Base-by-base conservation (phyloP, 2,329 filamentous ascomycete species). In the Calonectria multiphialidica region DNA sequence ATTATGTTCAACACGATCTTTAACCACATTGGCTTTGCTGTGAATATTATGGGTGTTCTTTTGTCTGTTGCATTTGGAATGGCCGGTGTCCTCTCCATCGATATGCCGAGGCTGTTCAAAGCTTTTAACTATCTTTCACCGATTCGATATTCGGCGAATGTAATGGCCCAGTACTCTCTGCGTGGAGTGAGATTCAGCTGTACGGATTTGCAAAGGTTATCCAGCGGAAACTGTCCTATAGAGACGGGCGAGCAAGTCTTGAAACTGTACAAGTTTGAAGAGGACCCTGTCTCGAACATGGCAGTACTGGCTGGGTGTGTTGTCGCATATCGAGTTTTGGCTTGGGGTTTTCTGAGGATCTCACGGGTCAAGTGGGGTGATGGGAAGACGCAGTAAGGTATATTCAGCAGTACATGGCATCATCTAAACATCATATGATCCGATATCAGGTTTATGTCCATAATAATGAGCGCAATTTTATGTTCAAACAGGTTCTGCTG, bases 1-100 rank as follows among this genome's bases (percentile, higher is more conserved):
- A 94, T 95, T 78, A 90, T 94, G 83, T 95, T 95, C 85, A 94
- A 94, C 83, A 95, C 93, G 2, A 83, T 95, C 8, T 93, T 95
- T 81, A 81, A 79, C 37, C 93, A 95, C 79, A 93, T 92, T 0
- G 93, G 93, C 5, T 95, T 95, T 80, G 92, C 93, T 0, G 90
- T 95, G 68, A 94, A 94, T 76, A 82, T 94, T 68, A 94, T 92
- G 71, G 91, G 89, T 1, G 87, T 94, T 53, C 85, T 95, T 23
- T 85, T 95, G 2, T 91, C 90, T 1, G 88, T 95, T 16, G 91
- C 93, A 0, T 92, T 92, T 76, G 88, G 91, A 79, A 93, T 95
- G 87, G 89, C 89, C 1, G 93, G 93, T 2, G 86, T 95, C 53
- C 88, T 95, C 82, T 93, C 90, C 66, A 90, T 94, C 73, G 84